Conservation (phyloP, 2,329 filamentous ascomycete genomes). For the Cytospora paraplurivora region DNA sequence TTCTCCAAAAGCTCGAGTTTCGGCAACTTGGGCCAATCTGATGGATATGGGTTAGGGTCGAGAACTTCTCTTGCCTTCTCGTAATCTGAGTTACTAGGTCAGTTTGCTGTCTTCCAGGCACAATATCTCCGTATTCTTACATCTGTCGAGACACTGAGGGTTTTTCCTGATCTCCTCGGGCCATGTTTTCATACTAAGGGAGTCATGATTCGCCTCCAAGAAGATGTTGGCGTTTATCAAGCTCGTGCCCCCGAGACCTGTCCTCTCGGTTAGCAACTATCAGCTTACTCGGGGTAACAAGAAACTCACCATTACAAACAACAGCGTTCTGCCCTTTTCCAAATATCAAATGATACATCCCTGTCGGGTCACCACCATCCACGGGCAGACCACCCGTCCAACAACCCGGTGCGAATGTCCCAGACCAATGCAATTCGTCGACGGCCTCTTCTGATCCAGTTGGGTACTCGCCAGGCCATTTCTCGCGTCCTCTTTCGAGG, state of each 20-base stretch:
- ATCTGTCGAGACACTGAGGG: slow-evolving; percentile 47
- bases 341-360: slow-evolving; percentile 64
- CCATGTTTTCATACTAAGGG: slow-evolving; percentile 58
- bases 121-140: slow-evolving; percentile 41
- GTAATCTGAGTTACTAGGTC: slow-evolving; percentile 50
- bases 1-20: slow-evolving; percentile 60
- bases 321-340: slow-evolving; percentile 66
- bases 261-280: slow-evolving; percentile 19
- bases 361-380: slow-evolving; percentile 56
- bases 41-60: slow-evolving; percentile 60
- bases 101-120: background rate
- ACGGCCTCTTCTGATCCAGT: slow-evolving; percentile 48
- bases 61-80: slow-evolving; percentile 56
- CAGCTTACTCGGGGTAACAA: background rate
- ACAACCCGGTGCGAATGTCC: slow-evolving; percentile 48
- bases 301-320: slow-evolving; percentile 56
- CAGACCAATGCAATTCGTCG: slow-evolving; percentile 58
- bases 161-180: slow-evolving; percentile 56
- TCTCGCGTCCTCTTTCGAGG: slow-evolving; percentile 65
- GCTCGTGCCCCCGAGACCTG: slow-evolving; percentile 65
- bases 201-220: slow-evolving; percentile 58
- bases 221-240: slow-evolving; percentile 70
- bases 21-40: slow-evolving; percentile 57
- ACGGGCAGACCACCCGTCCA: slow-evolving; percentile 46
- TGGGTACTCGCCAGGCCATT: slow-evolving; percentile 68